phyloP scores from a whole-genome alignment of 768 basidiomycete species.

The Termitomyces heimii region DNA sequence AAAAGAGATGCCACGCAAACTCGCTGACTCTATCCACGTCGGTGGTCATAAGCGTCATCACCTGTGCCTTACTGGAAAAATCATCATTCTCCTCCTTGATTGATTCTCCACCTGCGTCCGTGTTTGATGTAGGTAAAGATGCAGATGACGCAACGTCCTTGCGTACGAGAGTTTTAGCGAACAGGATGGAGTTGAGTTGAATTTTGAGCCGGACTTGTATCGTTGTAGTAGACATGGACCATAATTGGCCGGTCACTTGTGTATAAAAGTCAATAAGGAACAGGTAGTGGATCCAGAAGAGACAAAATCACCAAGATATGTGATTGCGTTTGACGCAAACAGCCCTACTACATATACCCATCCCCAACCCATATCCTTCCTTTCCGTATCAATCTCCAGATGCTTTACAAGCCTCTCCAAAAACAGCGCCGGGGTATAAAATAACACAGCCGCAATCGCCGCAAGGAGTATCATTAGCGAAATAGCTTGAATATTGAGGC shows the following conservation, averaged over 20 bases:
- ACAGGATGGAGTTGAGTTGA: conserved; percentile 81
- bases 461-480: conserved; percentile 43
- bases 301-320: conserved; percentile 24
- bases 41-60: conserved; percentile 96
- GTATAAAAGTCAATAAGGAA: not conserved
- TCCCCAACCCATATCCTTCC: conserved; percentile 61
- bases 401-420: conserved; percentile 55
- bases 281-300: not conserved
- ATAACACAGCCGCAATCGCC: conserved; percentile 50
- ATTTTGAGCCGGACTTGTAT: conserved; percentile 66
- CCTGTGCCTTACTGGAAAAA: conserved; percentile 66
- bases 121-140: conserved; percentile 19
- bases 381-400: conserved; percentile 54
- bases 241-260: conserved; percentile 61
- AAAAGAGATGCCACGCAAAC: conserved; percentile 73
- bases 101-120: conserved; percentile 5
- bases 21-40: conserved; percentile 90
- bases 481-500: conserved; percentile 44
- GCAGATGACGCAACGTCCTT: conserved; percentile 78
- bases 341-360: conserved; percentile 52
- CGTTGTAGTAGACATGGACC: conserved; percentile 62
- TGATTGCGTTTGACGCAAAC: conserved; percentile 26
- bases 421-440: conserved; percentile 60
- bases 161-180: conserved; percentile 79
- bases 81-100: conserved; percentile 40